Conservation (phyloP, 345 rosid species). For the Melaleuca alternifolia region DNA sequence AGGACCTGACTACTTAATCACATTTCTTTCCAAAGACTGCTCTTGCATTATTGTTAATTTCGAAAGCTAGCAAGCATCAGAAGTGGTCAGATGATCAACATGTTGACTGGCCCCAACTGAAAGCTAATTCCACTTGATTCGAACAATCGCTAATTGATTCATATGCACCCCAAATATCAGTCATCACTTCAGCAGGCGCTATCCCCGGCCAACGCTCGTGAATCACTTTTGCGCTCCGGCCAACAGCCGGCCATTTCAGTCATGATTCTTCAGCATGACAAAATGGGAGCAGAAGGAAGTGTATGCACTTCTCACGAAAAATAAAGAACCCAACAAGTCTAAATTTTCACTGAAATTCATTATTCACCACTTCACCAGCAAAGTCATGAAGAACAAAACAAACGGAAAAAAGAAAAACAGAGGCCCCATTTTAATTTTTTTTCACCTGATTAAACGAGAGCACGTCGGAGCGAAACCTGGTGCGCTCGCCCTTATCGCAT, state of each 20-base stretch:
- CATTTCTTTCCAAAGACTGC: neutral
- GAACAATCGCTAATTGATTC: neutral
- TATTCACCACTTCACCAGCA: neutral
- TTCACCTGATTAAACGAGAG: conserved; percentile 79
- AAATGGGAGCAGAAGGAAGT: neutral
- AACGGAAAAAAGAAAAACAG: neutral
- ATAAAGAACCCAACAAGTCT: neutral
- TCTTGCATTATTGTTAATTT: neutral
- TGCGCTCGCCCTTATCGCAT: conserved; percentile 95
- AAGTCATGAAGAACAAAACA: neutral
- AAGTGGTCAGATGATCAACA: neutral
- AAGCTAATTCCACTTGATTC: neutral
- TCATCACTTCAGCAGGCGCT: neutral
- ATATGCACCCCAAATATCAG: neutral
- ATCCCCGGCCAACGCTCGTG: neutral
- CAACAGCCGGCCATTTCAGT: neutral
- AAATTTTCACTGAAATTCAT: neutral
- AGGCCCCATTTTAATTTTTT: neutral
- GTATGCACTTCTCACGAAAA: neutral
- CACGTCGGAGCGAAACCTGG: conserved; percentile 67
- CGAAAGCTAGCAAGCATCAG: neutral
- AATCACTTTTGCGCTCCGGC: neutral
- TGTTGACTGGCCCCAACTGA: neutral
- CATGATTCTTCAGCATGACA: neutral
- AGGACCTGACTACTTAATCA: neutral